These are phyloP conservation scores for Talaromyces ruber DNA, from an alignment of 495 filamentous ascomycete genomes.

Conservation along the genomic window DNA sequence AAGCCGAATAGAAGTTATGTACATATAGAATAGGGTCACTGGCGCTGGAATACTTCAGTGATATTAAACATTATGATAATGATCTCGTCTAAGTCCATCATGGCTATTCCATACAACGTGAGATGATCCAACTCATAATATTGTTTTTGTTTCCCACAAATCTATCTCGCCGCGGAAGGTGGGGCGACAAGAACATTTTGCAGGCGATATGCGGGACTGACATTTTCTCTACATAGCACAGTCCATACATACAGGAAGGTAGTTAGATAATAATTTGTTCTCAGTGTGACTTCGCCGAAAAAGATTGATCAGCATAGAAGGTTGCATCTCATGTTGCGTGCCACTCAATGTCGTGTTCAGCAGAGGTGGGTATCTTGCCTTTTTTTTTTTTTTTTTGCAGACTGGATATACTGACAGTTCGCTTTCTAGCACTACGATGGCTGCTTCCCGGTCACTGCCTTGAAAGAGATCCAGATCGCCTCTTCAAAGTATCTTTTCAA, in stretches of 20 bases:
- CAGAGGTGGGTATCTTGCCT: not conserved
- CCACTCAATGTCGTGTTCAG: not conserved
- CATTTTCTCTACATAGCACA: not conserved
- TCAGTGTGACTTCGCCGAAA: too few relatives aligned
- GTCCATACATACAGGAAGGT: not conserved
- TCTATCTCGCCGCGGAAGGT: not conserved
- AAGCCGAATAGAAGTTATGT: not conserved
- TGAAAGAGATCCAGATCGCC: slow-evolving; percentile 23
- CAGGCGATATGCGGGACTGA: not conserved
- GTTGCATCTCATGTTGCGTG: not conserved
- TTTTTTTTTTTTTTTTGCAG: too few relatives aligned
- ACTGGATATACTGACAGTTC: not conserved
- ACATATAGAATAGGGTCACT: not conserved
- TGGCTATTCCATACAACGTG: too few relatives aligned
- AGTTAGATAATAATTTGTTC: too few relatives aligned
- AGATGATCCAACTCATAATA: not conserved
- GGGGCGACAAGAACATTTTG: not conserved
- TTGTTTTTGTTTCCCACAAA: not conserved
- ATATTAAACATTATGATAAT: not conserved
- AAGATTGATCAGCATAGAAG: too few relatives aligned
- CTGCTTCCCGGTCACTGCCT: slow-evolving; percentile 36
- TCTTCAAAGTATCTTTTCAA: slow-evolving; percentile 22
- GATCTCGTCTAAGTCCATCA: not conserved
- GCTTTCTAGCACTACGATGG: slow-evolving; percentile 32
- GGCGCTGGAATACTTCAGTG: not conserved